These are phyloP conservation scores for Pythium rishiriense DNA, from an alignment of 352 stramenopile species.

Conservation along the genomic window DNA sequence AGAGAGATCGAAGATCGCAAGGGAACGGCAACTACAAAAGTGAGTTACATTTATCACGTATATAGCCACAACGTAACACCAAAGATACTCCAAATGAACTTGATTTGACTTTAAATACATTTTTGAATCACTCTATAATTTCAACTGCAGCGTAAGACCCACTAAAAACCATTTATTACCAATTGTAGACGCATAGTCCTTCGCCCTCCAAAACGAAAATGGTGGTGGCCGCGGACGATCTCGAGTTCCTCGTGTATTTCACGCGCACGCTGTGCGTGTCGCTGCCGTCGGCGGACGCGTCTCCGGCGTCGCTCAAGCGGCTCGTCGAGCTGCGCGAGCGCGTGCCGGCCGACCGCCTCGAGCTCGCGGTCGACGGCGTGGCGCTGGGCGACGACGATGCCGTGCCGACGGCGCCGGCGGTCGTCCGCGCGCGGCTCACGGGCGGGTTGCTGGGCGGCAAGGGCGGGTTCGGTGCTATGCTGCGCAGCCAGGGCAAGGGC, in stretches of 20 bases:
- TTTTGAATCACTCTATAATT: no score
- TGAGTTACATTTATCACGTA: no score
- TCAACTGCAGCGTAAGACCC: no score
- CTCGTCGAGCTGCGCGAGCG: conserved; percentile 46
- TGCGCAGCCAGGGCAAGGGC: conserved; percentile 77
- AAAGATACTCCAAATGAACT: no score
- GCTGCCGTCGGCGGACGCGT: conserved; percentile 40
- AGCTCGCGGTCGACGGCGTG: conserved; percentile 62
- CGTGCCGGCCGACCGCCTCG: conserved; percentile 47
- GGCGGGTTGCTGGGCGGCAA: conserved; percentile 77
- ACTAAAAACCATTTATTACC: no score
- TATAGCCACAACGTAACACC: no score
- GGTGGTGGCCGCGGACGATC: conserved; percentile 42
- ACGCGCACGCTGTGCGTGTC: conserved; percentile 74
- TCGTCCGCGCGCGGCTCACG: conserved; percentile 63
- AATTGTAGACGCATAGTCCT: no score
- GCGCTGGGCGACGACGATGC: conserved; percentile 42
- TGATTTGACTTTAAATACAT: no score
- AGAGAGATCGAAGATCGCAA: no score
- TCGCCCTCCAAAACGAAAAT: no score
- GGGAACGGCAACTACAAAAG: no score
- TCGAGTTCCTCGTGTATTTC: conserved; percentile 82
- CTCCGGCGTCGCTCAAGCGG: conserved; percentile 38
- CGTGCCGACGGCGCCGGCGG: conserved; percentile 49
- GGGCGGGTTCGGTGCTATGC: conserved; percentile 84